Evolutionary conservation across 139 green algal species (phyloP).

Genomic region (Desmodesmus armatus): DNA sequence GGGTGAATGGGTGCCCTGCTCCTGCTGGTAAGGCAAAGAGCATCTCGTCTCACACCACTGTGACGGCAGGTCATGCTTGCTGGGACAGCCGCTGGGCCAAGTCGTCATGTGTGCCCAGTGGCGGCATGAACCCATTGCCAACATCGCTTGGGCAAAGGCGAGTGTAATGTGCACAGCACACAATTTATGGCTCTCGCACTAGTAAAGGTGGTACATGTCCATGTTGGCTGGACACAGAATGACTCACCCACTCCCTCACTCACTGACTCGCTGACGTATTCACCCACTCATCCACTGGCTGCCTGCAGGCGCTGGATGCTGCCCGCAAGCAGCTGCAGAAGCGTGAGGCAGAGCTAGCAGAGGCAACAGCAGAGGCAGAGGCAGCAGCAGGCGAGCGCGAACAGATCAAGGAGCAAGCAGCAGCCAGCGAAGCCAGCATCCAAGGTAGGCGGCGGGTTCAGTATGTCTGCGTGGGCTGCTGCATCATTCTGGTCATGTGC

Average conservation of each 20-base stretch:
- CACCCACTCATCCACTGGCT: too few relatives aligned
- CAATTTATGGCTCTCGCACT: too few relatives aligned
- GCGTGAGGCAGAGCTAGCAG: constrained; percentile 42
- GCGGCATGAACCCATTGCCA: too few relatives aligned
- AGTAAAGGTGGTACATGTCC: too few relatives aligned
- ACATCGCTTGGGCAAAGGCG: too few relatives aligned
- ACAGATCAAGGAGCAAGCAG: constrained; percentile 72
- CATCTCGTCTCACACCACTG: neutral
- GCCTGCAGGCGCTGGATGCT: constrained; percentile 51
- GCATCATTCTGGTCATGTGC: too few relatives aligned
- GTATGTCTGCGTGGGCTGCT: too few relatives aligned
- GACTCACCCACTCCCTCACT: too few relatives aligned
- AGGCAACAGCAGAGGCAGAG: constrained; percentile 66
- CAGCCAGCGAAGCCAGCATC: constrained; percentile 48
- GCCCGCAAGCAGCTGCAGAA: constrained; percentile 65
- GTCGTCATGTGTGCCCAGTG: too few relatives aligned
- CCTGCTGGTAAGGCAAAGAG: neutral
- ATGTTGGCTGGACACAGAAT: too few relatives aligned
- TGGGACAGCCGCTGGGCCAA: neutral
- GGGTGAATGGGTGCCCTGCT: neutral
- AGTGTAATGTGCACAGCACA: too few relatives aligned
- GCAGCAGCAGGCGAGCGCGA: constrained; percentile 68
- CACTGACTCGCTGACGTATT: too few relatives aligned
- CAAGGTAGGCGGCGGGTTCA: constrained; percentile 52
- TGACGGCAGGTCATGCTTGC: neutral